Evolutionary conservation across 2,329 filamentous ascomycete genomes (phyloP).

Genomic region (Sarocladium brachiariae): DNA sequence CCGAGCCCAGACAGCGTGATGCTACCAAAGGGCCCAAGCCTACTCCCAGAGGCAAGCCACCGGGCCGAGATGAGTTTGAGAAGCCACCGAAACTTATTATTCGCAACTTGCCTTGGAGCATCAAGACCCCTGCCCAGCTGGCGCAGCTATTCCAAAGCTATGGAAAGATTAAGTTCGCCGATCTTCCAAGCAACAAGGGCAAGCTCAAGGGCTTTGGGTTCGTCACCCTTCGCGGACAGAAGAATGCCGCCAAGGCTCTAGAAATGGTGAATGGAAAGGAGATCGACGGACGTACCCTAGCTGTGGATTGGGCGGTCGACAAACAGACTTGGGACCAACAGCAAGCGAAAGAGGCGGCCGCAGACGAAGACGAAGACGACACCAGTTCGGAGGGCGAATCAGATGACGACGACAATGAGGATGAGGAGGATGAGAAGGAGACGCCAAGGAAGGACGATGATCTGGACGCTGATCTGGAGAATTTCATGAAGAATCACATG

Average conservation of each 20-base stretch:
- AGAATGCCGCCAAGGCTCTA: constrained; percentile 87
- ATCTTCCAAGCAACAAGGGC: constrained; percentile 71
- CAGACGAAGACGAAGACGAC: constrained; percentile 22
- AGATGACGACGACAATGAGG: constrained; percentile 18
- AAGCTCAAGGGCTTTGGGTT: constrained; percentile 88
- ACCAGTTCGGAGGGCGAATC: constrained; percentile 19
- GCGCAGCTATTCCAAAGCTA: constrained; percentile 74
- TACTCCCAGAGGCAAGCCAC: constrained; percentile 38
- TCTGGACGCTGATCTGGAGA: constrained; percentile 39
- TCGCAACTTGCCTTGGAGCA: constrained; percentile 91
- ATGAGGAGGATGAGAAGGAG: constrained; percentile 22
- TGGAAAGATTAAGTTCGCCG: constrained; percentile 84
- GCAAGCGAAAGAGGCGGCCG: constrained; percentile 30
- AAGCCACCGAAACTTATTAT: constrained; percentile 75
- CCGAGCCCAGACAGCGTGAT: constrained; percentile 73
- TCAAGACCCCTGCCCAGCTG: constrained; percentile 80
- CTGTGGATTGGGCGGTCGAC: constrained; percentile 95
- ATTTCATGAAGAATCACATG: constrained; percentile 53
- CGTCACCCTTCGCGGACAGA: constrained; percentile 76
- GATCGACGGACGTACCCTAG: constrained; percentile 79
- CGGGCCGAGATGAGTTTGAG: constrained; percentile 51
- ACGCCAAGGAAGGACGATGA: constrained; percentile 30
- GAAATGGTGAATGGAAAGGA: constrained; percentile 81
- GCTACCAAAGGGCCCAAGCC: constrained; percentile 36
- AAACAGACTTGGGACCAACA: constrained; percentile 76